A percentile compares a stretch with the other conserved stretches of the same genome.
These are phyloP conservation scores for Boletus pseudo-olivaceus DNA, from an alignment of 768 basidiomycete genomes.

Conservation along the genomic window DNA sequence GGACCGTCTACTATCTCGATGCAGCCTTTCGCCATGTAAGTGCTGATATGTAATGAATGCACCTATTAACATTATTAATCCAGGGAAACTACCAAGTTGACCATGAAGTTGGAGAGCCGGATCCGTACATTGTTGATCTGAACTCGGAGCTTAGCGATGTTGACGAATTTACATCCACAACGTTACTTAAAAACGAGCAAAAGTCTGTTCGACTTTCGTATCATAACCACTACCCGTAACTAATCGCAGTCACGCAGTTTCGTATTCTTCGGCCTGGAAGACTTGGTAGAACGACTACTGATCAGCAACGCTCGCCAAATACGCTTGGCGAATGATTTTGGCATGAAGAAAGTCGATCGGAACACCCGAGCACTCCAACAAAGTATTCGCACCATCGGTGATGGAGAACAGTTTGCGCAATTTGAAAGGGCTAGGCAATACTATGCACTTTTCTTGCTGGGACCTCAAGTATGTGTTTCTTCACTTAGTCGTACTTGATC, in stretches of 20 bases:
- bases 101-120: conserved; percentile 85
- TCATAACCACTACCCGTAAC: not conserved
- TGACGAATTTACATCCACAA: conserved; percentile 63
- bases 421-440: conserved; percentile 77
- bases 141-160: conserved; percentile 75
- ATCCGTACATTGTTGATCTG: conserved; percentile 82
- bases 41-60: conserved; percentile 5
- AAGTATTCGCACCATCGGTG: conserved; percentile 73
- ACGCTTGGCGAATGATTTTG: conserved; percentile 63
- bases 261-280: conserved; percentile 79
- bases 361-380: conserved; percentile 93
- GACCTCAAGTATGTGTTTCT: conserved; percentile 60
- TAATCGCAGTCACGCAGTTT: conserved; percentile 50
- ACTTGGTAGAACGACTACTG: conserved; percentile 80
- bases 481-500: not conserved
- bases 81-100: conserved; percentile 85
- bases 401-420: conserved; percentile 56
- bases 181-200: conserved; percentile 61
- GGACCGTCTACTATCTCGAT: conserved; percentile 76
- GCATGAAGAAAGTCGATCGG: conserved; percentile 81
- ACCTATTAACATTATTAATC: conserved; percentile 8
- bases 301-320: conserved; percentile 73
- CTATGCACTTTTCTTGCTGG: conserved; percentile 71
- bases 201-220: conserved; percentile 44
- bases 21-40: conserved; percentile 74